A percentile compares a stretch with the other conserved stretches of the same genome.
Evolutionary conservation across 805 yeast genomes (phyloP).

Genomic region (Candida golubevii): DNA sequence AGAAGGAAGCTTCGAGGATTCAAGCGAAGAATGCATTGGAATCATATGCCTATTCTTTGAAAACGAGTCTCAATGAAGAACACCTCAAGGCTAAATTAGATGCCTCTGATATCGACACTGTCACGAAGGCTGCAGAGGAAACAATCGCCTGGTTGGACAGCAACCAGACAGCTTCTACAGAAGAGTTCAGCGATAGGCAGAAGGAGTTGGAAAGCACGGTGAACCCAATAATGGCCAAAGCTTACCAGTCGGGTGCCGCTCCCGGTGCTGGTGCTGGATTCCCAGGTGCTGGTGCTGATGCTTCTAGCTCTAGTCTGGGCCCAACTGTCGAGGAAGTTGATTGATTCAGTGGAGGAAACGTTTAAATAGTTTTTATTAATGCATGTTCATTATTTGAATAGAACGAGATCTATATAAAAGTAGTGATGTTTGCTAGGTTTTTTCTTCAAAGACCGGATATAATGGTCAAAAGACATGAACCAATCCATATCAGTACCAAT

Average conservation of each 20-base stretch:
- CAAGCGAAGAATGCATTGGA: constrained; percentile 86
- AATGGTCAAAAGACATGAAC: constrained; percentile 23
- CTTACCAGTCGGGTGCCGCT: constrained; percentile 26
- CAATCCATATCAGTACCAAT: constrained; percentile 29
- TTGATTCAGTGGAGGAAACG: background rate
- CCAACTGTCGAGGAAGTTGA: constrained; percentile 17
- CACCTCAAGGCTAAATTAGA: constrained; percentile 24
- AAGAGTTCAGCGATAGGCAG: constrained; percentile 37
- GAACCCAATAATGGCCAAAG: constrained; percentile 36
- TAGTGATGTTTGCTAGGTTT: no score
- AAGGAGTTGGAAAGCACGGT: constrained; percentile 39
- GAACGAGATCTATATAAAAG: no score
- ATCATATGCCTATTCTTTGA: constrained; percentile 80
- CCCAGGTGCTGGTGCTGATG: constrained; percentile 24
- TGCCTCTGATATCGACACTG: constrained; percentile 9
- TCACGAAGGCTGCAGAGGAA: constrained; percentile 11
- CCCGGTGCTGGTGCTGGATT: constrained; percentile 20
- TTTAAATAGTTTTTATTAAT: no score
- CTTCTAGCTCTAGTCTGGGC: constrained; percentile 5
- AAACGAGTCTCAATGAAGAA: constrained; percentile 53
- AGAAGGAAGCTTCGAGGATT: constrained; percentile 73
- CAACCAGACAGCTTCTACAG: constrained; percentile 37
- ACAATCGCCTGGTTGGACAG: constrained; percentile 33
- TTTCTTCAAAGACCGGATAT: background rate
- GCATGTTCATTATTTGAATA: no score